phyloP scores from a whole-genome alignment of 2,329 filamentous ascomycete genomes.

The Aspergillus floridensis region DNA sequence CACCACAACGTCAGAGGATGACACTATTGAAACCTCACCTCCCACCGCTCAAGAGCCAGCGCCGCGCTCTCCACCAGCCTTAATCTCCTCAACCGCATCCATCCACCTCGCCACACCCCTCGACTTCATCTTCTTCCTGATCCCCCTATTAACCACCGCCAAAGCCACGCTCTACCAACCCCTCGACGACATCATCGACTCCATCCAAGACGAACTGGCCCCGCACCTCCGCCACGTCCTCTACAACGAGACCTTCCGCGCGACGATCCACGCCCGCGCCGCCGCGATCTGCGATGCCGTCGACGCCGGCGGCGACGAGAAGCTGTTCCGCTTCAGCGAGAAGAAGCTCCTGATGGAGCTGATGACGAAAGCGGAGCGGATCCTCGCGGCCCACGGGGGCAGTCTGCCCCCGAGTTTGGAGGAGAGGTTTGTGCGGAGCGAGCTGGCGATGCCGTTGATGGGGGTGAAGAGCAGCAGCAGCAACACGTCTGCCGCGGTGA shows the following conservation, averaged over 20 bases:
- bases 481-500: slow-evolving; percentile 43
- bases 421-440: slow-evolving; percentile 74
- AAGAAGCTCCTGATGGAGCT: slow-evolving; percentile 66
- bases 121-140: slow-evolving; percentile 78
- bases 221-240: slow-evolving; percentile 43
- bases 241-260: slow-evolving; percentile 39
- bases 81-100: slow-evolving; percentile 63
- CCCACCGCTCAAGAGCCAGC: background rate
- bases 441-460: slow-evolving; percentile 72
- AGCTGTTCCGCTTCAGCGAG: slow-evolving; percentile 77
- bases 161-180: slow-evolving; percentile 49
- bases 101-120: slow-evolving; percentile 81
- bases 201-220: slow-evolving; percentile 38
- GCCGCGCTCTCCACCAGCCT: background rate
- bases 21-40: slow-evolving; percentile 28
- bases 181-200: slow-evolving; percentile 50
- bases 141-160: slow-evolving; percentile 64
- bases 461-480: slow-evolving; percentile 55
- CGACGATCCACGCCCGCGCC: slow-evolving; percentile 63
- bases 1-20: slow-evolving; percentile 38
- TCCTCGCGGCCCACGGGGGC: slow-evolving; percentile 54
- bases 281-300: slow-evolving; percentile 73
- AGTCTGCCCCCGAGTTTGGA: slow-evolving; percentile 77
- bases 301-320: slow-evolving; percentile 77
- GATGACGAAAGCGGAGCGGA: slow-evolving; percentile 67